These are phyloP conservation scores for Fusarium beomiforme DNA, from an alignment of 2,329 filamentous ascomycete genomes.

Conservation along the genomic window DNA sequence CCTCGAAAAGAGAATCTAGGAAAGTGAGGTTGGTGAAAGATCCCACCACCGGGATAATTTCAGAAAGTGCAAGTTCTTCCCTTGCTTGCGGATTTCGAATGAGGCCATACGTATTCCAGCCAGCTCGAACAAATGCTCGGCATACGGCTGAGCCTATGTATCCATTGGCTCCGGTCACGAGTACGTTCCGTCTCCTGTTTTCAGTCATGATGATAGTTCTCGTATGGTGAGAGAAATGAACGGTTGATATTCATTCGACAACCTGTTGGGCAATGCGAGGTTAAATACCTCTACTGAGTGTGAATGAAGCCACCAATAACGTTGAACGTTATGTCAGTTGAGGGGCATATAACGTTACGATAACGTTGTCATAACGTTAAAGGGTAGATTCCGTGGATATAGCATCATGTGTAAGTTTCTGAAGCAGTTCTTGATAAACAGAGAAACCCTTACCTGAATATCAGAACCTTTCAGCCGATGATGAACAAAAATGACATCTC, in stretches of 20 bases:
- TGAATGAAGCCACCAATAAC: background rate
- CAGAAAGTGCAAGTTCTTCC: constrained; percentile 45
- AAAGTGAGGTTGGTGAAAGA: constrained; percentile 48
- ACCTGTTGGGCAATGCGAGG: background rate
- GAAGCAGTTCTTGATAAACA: too few relatives aligned
- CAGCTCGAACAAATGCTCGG: constrained; percentile 56
- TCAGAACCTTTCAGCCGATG: too few relatives aligned
- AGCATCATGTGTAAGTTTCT: too few relatives aligned
- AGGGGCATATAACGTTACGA: background rate
- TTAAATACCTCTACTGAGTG: background rate
- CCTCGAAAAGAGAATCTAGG: constrained; percentile 41
- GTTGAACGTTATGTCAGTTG: constrained; percentile 2
- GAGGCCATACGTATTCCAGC: constrained; percentile 57
- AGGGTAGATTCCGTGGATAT: rapidly evolving
- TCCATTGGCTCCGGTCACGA: constrained; percentile 60
- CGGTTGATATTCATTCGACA: background rate
- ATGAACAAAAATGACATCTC: too few relatives aligned
- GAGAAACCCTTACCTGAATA: too few relatives aligned
- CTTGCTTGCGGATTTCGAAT: constrained; percentile 49
- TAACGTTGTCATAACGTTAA: background rate
- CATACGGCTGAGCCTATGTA: constrained; percentile 59
- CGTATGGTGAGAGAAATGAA: background rate
- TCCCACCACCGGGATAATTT: constrained; percentile 55
- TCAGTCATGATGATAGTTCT: constrained; percentile 6
- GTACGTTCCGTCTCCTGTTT: constrained; percentile 39